Conservation (phyloP, 129 eudicot species). For the Flaveria trinervia region DNA sequence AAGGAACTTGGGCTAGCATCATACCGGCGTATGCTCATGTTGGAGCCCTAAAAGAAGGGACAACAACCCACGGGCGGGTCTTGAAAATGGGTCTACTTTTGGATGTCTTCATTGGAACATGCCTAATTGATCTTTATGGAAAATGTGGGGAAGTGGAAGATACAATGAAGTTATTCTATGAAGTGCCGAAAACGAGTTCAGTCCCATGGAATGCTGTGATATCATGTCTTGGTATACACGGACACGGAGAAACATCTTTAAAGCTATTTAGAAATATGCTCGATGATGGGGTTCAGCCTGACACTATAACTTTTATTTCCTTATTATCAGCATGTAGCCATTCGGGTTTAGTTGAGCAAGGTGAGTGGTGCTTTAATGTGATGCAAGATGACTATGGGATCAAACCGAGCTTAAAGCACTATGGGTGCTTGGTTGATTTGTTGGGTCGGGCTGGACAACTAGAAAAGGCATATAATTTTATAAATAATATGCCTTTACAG, state of each 20-base stretch:
- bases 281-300: conserved; percentile 63
- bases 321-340: conserved; percentile 84
- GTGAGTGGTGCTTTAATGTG: conserved; percentile 54
- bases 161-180: conserved; percentile 63
- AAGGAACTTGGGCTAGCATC: conserved; percentile 80
- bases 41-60: conserved; percentile 79
- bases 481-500: conserved; percentile 60
- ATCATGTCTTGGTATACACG: conserved; percentile 77
- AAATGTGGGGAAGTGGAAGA: conserved; percentile 79
- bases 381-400: conserved; percentile 67
- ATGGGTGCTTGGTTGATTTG: conserved; percentile 88
- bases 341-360: conserved; percentile 73
- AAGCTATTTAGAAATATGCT: conserved; percentile 62
- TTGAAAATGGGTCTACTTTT: conserved; percentile 45
- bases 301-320: conserved; percentile 68
- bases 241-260: conserved; percentile 61
- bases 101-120: conserved; percentile 71
- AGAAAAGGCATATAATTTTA: conserved; percentile 63
- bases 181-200: conserved; percentile 53
- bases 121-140: conserved; percentile 80
- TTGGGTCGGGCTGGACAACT: conserved; percentile 77
- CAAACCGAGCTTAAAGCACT: conserved; percentile 71
- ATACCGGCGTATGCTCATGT: conserved; percentile 88
- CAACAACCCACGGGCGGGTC: conserved; percentile 54
- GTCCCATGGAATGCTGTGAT: conserved; percentile 87